phyloP scores from a whole-genome alignment of 2,329 filamentous ascomycete species.

The Seiridium cupressi region DNA sequence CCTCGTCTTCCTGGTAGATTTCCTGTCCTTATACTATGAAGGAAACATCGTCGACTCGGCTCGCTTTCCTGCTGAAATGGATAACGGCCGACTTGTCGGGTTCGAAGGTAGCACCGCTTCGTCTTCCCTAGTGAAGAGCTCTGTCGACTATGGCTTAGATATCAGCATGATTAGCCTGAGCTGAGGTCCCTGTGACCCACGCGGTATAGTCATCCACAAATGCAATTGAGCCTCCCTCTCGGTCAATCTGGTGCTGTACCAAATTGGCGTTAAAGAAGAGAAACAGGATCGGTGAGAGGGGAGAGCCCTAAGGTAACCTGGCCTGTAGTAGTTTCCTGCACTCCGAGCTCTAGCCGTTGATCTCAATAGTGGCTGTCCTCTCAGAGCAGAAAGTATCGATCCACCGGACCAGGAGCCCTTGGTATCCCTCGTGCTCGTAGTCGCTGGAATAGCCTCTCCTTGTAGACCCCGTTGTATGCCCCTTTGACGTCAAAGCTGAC shows the following conservation, averaged over 20 bases:
- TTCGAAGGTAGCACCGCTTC: conserved; percentile 23
- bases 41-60: background rate
- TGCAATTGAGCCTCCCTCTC: conserved; percentile 19
- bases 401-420: conserved; percentile 12
- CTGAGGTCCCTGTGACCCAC: background rate
- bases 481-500: conserved; percentile 38
- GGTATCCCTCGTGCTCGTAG: conserved; percentile 20
- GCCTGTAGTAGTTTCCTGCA: background rate
- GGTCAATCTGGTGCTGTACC: conserved; percentile 24
- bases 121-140: conserved; percentile 18
- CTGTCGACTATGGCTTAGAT: conserved; percentile 21
- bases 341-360: background rate
- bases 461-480: conserved; percentile 37
- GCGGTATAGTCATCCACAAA: conserved; percentile 9
- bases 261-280: conserved; percentile 26
- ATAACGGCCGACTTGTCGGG: conserved; percentile 22
- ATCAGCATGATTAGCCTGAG: conserved; percentile 12
- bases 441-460: conserved; percentile 23
- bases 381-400: conserved; percentile 23
- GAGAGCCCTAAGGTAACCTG: conserved; percentile 20
- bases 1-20: conserved; percentile 5
- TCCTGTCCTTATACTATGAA: conserved; percentile 19
- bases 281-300: conserved; percentile 33
- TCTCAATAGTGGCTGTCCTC: conserved; percentile 16
- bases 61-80: conserved; percentile 11